phyloP scores from a whole-genome alignment of 192 early-diverging fungal genomes.

The Haplosporangium gracile region DNA sequence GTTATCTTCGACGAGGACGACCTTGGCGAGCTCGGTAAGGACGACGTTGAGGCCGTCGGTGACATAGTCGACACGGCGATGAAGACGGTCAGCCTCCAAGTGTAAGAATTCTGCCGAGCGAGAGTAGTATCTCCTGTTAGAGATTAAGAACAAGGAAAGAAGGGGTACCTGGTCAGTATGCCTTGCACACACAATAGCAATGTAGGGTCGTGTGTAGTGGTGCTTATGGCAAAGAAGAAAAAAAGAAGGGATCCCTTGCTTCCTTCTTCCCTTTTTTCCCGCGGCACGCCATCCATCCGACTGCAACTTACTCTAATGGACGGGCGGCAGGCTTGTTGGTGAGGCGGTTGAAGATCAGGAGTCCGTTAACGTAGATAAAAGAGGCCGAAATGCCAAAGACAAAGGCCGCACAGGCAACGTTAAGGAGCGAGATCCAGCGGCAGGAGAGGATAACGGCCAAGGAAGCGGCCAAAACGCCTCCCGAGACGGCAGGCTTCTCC shows the following conservation, averaged over 20 bases:
- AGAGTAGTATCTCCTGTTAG: slow-evolving; percentile 48
- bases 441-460: slow-evolving; percentile 50
- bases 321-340: slow-evolving; percentile 44
- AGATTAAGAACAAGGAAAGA: neutral
- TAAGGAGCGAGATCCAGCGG: slow-evolving; percentile 53
- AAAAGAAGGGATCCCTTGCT: too few relatives aligned
- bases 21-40: slow-evolving; percentile 50
- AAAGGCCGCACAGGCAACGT: slow-evolving; percentile 43
- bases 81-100: slow-evolving; percentile 38
- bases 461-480: slow-evolving; percentile 25
- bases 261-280: too few relatives aligned
- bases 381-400: slow-evolving; percentile 43
- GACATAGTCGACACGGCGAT: slow-evolving; percentile 48
- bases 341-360: slow-evolving; percentile 50
- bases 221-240: neutral
- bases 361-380: slow-evolving; percentile 55
- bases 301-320: slow-evolving; percentile 35
- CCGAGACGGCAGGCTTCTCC: slow-evolving; percentile 42
- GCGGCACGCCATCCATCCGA: neutral
- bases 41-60: slow-evolving; percentile 51
- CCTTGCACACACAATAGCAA: neutral
- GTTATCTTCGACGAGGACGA: slow-evolving; percentile 49
- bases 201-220: neutral
- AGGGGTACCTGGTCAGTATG: neutral
- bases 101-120: slow-evolving; percentile 52